Base-by-base conservation (phyloP, 306 rosid species). In the Gillenia trifoliata region DNA sequence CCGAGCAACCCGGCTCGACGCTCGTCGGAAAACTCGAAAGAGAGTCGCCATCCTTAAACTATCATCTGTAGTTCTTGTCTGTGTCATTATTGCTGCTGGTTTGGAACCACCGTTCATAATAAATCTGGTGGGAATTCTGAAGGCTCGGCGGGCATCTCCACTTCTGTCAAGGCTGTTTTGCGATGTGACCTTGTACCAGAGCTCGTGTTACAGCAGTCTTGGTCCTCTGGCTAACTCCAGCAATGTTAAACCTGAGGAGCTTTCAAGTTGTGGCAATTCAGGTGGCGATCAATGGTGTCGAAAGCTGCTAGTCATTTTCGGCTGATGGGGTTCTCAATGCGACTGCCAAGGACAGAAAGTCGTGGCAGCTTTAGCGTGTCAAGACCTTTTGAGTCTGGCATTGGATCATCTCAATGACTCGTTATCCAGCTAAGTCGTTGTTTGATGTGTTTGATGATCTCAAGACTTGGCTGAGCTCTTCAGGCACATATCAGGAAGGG, bases 401-500 rank as follows among this genome's bases (percentile, higher is more conserved):
- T 11, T 82, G 72, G 97, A 93, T 81, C 88, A 89, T 83, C 75
- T 93, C 6, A 85, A 86, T 31, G 64, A 13, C 26, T 74, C 95
- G 1, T 23, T 90, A 74, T 75, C 79, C 1, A 68, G 75, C 69
- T 15, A 70, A 61, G 38, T 80, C 97, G 0, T 30, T 90, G 45
- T n/a, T 71, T 71, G 74, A 85, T 1, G 85, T 72, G 30, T 54
- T 82, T 66, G 93, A 87, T 22, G 95, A 90, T 80, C 88, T 90
- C 19, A 26, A 73, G 68, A 93, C 98, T 17, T 89, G 97, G 98
- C 66, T 90, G 50, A 90, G 91, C 76, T 82, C 93, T 43, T 89
- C 97, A 66, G 93, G 90, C 31, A 90, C 98, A 23, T 84, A 76
- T 74, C 89, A 81, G 49, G 26, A 90, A 93, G 2, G 90, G 96